phyloP scores from a whole-genome alignment of 306 rosid species.

The Prunus kanzakura region DNA sequence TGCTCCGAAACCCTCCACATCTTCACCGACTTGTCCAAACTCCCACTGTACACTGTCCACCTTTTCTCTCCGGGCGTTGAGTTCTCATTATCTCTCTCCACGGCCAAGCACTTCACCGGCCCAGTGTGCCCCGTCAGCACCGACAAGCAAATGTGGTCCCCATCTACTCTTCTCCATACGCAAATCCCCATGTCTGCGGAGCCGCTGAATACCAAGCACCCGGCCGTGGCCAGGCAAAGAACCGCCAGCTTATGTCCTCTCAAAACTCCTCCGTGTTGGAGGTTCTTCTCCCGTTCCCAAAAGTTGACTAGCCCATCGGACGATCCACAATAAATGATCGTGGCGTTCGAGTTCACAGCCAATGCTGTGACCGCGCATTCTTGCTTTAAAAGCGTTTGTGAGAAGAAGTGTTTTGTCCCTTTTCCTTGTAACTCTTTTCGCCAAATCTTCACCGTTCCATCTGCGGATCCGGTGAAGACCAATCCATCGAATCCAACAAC shows the following conservation, averaged over 20 bases:
- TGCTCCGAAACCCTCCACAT: constrained; percentile 73
- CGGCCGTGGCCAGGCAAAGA: constrained; percentile 59
- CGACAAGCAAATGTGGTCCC: constrained; percentile 45
- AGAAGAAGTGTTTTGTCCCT: constrained; percentile 77
- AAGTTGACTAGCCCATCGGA: constrained; percentile 75
- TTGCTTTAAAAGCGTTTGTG: constrained; percentile 65
- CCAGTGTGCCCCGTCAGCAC: constrained; percentile 67
- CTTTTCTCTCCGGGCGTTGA: constrained; percentile 18
- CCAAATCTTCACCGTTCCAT: constrained; percentile 83
- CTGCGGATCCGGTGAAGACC: constrained; percentile 84
- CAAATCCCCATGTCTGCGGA: constrained; percentile 86
- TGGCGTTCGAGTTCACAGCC: constrained; percentile 40
- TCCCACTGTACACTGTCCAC: constrained; percentile 84
- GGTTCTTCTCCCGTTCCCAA: constrained; percentile 53
- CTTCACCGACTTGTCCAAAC: constrained; percentile 93
- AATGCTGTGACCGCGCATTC: constrained; percentile 76
- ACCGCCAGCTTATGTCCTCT: constrained; percentile 75
- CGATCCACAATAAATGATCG: constrained; percentile 53
- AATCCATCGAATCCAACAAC: constrained; percentile 52
- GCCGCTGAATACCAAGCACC: constrained; percentile 64
- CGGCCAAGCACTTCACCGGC: constrained; percentile 86
- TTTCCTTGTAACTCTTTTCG: constrained; percentile 78
- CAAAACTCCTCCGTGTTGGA: constrained; percentile 50
- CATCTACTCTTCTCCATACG: constrained; percentile 58
- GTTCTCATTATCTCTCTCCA: constrained; percentile 46